These are phyloP conservation scores for Penicillium glabrum DNA, from an alignment of 2,329 filamentous ascomycete genomes.

Conservation along the genomic window DNA sequence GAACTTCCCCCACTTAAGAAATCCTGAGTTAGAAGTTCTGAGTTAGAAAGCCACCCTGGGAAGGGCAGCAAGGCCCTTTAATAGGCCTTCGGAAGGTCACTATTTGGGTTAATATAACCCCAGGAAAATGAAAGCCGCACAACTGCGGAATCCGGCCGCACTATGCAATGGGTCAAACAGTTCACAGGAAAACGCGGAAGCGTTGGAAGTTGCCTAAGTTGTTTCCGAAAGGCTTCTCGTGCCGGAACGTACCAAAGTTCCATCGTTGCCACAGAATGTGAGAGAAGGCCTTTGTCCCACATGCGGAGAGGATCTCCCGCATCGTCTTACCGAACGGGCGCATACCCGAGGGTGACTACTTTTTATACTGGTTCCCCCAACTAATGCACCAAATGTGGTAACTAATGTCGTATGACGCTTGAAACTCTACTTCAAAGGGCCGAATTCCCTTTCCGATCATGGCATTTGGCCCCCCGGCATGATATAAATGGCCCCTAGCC, in stretches of 20 bases:
- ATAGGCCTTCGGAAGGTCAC: background rate
- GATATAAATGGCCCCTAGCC: background rate
- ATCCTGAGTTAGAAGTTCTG: background rate
- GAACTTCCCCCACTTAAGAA: background rate
- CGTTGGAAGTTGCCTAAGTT: background rate
- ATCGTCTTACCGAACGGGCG: slow-evolving; percentile 6
- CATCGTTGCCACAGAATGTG: background rate
- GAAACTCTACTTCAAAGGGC: background rate
- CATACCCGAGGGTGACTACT: slow-evolving; percentile 8
- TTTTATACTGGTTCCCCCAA: background rate
- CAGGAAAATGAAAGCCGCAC: slow-evolving; percentile 1
- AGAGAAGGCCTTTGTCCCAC: background rate
- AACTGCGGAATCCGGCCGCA: slow-evolving; percentile 6
- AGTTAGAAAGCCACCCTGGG: too few species aligned
- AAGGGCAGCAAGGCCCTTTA: background rate
- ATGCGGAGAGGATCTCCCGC: slow-evolving; percentile 7
- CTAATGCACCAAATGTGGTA: background rate
- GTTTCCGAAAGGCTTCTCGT: background rate
- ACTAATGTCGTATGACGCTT: background rate
- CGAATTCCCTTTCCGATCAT: slow-evolving; percentile 1
- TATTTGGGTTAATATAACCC: background rate
- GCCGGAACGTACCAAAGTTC: background rate
- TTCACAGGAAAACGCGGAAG: background rate
- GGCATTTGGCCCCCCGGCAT: background rate
- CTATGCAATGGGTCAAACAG: background rate